Evolutionary conservation across 305 asterid genomes (phyloP), one percentile per base, ranked within the genome.

Genomic region (Fraxinus floribunda): DNA sequence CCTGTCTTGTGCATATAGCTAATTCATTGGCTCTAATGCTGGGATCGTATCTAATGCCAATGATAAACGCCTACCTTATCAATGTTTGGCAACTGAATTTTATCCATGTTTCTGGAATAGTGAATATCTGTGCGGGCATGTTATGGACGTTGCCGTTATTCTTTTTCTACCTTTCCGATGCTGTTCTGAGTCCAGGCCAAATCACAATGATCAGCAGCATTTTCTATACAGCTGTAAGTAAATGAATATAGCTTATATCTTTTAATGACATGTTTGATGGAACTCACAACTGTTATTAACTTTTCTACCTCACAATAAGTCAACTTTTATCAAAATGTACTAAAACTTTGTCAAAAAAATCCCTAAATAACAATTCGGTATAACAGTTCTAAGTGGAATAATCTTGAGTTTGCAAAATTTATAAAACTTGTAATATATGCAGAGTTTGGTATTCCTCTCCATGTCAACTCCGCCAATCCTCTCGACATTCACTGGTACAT

Each of bases 41-140:
- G 32, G 20, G 30, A 5, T 20, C 13, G 10, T 60, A 18, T 5
- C 3, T 20, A 26, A 29, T 85, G 79, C 82, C 74, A 62, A 74
- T 78, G 80, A 64, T 85, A 81, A 81, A 16, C 10, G 83, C 81
- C 3, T 87, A 87, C 83, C 62, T 87, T 30, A 85, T 83, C 0
- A 49, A 78, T 75, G 83, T 83, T 24, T 85, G 90, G 90, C 71
- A 81, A 7, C 71, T 87, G 74, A 80, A 75, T 15, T 64, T 80
- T n/a, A 76, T 80, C 3, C 80, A 55, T 66, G 88, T 88, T 73
- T 81, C 90, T 75, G 82, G 75, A 15, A 75, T 82, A 8, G 60
- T 82, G 20, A 87, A 87, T 8, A 41, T 85, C 7, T 81, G 78
- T 82, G 72, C 29, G 6, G 89, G 88, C n/a, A 18, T 22, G n/a